phyloP scores from a whole-genome alignment of 352 stramenopile species.

The Phytophthora lateralis region DNA sequence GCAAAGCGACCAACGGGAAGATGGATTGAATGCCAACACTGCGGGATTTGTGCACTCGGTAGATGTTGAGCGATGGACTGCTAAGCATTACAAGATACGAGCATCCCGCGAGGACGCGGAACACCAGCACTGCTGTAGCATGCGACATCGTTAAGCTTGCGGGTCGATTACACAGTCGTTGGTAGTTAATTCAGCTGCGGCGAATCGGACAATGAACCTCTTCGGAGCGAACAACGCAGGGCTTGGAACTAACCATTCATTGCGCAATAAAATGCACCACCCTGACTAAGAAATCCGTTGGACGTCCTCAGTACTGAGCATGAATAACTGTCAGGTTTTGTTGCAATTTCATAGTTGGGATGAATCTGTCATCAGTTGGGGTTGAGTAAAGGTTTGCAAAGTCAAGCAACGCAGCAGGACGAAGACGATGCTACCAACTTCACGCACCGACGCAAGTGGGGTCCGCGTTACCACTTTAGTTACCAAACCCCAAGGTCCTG shows the following conservation, averaged over 20 bases:
- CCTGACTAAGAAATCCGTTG: constrained; percentile 7
- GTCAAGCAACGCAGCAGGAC: not conserved
- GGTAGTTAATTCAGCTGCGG: not conserved
- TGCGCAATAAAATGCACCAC: not conserved
- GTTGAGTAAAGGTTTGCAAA: constrained; percentile 10
- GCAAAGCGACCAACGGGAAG: constrained; percentile 40
- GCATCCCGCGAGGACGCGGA: constrained; percentile 34
- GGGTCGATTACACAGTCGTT: not conserved
- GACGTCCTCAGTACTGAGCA: constrained; percentile 16
- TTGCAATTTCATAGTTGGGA: not conserved
- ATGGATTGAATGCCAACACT: constrained; percentile 40
- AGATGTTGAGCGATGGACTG: constrained; percentile 37
- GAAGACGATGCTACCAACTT: not conserved
- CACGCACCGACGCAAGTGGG: too few species aligned
- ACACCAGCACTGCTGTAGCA: constrained; percentile 24
- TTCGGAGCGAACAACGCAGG: too few species aligned
- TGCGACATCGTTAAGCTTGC: constrained; percentile 23
- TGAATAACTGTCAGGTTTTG: constrained; percentile 6
- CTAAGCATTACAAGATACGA: constrained; percentile 35
- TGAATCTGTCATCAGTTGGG: not conserved
- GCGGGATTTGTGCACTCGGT: constrained; percentile 31
- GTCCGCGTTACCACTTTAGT: too few species aligned
- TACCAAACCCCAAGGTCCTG: too few species aligned
- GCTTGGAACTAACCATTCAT: not conserved
- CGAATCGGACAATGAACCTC: constrained; percentile 14